Evolutionary conservation across 192 early-diverging fungal genomes (phyloP).

Genomic region (Coemansia aciculifera): DNA sequence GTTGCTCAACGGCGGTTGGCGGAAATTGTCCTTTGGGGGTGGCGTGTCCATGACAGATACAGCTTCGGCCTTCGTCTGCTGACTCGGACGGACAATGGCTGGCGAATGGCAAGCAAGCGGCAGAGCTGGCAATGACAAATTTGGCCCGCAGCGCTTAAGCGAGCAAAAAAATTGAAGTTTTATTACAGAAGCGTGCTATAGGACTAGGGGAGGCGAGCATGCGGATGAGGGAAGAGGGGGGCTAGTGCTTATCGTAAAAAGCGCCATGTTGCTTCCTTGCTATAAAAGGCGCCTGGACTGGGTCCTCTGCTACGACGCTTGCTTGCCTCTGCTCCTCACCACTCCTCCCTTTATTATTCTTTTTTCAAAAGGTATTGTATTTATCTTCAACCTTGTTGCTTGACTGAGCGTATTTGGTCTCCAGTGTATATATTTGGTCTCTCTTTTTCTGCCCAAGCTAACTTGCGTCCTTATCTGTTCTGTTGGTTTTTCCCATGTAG

Average conservation of each 20-base stretch:
- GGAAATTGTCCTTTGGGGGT: constrained; percentile 20
- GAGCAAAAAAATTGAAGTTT: no score
- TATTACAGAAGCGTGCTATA: no score
- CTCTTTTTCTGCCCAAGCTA: neutral
- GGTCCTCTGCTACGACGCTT: neutral
- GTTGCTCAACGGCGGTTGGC: constrained; percentile 16
- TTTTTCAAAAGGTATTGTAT: neutral
- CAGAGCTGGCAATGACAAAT: neutral
- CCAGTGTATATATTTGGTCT: neutral
- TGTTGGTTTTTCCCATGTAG: neutral
- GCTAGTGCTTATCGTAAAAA: constrained; percentile 1
- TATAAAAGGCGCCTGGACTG: neutral
- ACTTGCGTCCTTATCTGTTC: neutral
- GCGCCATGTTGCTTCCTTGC: neutral
- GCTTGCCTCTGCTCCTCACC: neutral
- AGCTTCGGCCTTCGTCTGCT: neutral
- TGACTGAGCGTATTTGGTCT: neutral
- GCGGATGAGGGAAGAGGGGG: neutral
- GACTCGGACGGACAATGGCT: neutral
- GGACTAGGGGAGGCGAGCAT: neutral
- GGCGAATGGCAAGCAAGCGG: neutral
- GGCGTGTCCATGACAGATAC: neutral
- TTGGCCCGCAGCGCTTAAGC: neutral
- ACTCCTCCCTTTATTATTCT: neutral
- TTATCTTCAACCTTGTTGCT: neutral